Evolutionary conservation across 495 filamentous ascomycete species (phyloP).

Genomic region (Aspergillus campestris): DNA sequence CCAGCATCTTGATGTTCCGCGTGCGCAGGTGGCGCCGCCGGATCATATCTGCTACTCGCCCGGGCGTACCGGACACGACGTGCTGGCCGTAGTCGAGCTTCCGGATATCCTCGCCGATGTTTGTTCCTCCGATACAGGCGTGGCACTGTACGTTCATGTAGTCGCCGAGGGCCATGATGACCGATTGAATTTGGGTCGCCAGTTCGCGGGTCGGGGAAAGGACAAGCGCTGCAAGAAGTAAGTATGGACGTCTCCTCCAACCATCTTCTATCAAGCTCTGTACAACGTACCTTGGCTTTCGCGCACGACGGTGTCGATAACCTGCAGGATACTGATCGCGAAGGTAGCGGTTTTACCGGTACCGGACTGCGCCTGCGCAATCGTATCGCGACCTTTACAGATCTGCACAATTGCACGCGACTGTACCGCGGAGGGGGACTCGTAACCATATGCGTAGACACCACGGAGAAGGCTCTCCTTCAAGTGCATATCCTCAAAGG

Average conservation of each 20-base stretch:
- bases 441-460: slow-evolving; percentile 98
- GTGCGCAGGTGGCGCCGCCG: slow-evolving; percentile 90
- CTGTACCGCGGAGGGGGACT: slow-evolving; percentile 94
- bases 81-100: slow-evolving; percentile 96
- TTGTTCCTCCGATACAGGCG: slow-evolving; percentile 96
- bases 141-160: slow-evolving; percentile 99
- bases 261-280: no score
- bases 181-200: slow-evolving; percentile 95
- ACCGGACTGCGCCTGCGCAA: slow-evolving; percentile 98
- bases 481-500: slow-evolving; percentile 70
- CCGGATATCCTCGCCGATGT: slow-evolving; percentile 93
- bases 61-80: slow-evolving; percentile 92
- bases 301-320: slow-evolving; percentile 76
- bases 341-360: slow-evolving; percentile 99
- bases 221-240: slow-evolving; percentile 59
- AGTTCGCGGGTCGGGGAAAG: slow-evolving; percentile 98
- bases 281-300: slow-evolving; percentile 61
- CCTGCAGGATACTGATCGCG: slow-evolving; percentile 93
- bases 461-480: slow-evolving; percentile 95
- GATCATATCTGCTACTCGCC: slow-evolving; percentile 98
- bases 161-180: slow-evolving; percentile 93
- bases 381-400: slow-evolving; percentile 96
- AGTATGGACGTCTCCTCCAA: neutral
- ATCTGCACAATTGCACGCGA: slow-evolving; percentile 97
- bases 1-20: slow-evolving; percentile 96